Evolutionary conservation across 2,329 filamentous ascomycete genomes (phyloP).

Genomic region (Neocucurbitaria cava): DNA sequence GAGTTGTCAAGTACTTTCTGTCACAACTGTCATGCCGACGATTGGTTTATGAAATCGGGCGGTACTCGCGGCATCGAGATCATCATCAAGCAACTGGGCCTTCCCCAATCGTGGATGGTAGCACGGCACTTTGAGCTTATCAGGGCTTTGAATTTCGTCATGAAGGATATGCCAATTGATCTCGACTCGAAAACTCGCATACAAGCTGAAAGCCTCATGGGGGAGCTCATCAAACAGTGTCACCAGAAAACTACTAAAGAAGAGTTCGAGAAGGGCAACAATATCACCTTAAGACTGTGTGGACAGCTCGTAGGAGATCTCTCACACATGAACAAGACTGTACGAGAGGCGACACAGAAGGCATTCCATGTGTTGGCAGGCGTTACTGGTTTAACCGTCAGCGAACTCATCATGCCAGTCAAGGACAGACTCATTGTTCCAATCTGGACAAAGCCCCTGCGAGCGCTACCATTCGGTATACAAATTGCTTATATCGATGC

Average conservation of each 20-base stretch:
- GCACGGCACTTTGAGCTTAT: slow-evolving; percentile 87
- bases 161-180: slow-evolving; percentile 97
- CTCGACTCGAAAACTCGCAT: slow-evolving; percentile 87
- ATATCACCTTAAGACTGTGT: slow-evolving; percentile 77
- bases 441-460: slow-evolving; percentile 93
- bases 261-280: slow-evolving; percentile 72
- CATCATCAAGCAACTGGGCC: slow-evolving; percentile 80
- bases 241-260: slow-evolving; percentile 81
- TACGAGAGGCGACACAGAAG: slow-evolving; percentile 83
- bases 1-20: slow-evolving; percentile 85
- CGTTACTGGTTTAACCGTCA: slow-evolving; percentile 77
- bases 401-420: slow-evolving; percentile 87
- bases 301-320: slow-evolving; percentile 86
- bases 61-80: slow-evolving; percentile 90
- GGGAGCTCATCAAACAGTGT: slow-evolving; percentile 78
- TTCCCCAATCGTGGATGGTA: slow-evolving; percentile 83
- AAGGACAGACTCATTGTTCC: slow-evolving; percentile 88
- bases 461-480: slow-evolving; percentile 89
- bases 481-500: slow-evolving; percentile 99
- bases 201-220: slow-evolving; percentile 82
- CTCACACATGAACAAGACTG: slow-evolving; percentile 94
- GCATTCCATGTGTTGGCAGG: slow-evolving; percentile 83
- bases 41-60: slow-evolving; percentile 98
- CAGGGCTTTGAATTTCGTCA: slow-evolving; percentile 91
- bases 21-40: slow-evolving; percentile 94